Percentiles rank a stretch among this genome's conserved stretches.
Evolutionary conservation across 345 rosid species (phyloP).

Genomic region (Salix brachista): DNA sequence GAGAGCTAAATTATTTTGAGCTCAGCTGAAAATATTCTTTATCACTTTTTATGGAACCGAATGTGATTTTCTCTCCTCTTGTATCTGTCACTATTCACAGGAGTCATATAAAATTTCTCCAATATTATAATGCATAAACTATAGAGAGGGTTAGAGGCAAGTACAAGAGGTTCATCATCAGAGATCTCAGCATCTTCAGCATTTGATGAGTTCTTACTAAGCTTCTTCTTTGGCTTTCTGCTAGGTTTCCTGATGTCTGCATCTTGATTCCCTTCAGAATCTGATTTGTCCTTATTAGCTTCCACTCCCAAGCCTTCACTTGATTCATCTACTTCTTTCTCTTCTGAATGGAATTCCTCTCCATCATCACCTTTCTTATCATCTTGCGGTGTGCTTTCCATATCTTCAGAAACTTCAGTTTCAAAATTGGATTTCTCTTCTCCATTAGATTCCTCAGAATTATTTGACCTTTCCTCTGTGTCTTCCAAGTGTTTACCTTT

Average conservation of each 20-base stretch:
- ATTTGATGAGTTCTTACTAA: slow-evolving; percentile 14
- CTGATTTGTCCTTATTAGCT: slow-evolving; percentile 34
- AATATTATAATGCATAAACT: neutral
- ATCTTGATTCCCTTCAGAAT: slow-evolving; percentile 41
- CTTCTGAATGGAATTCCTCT: slow-evolving; percentile 34
- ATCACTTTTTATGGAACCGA: too few species aligned
- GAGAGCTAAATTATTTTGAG: too few species aligned
- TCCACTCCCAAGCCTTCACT: slow-evolving; percentile 38
- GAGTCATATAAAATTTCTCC: too few species aligned
- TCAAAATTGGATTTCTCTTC: slow-evolving; percentile 45
- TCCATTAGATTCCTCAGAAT: slow-evolving; percentile 38
- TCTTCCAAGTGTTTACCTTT: slow-evolving; percentile 35
- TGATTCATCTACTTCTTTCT: slow-evolving; percentile 34
- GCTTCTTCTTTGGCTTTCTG: slow-evolving; percentile 23
- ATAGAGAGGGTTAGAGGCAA: slow-evolving; percentile 15
- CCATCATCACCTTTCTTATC: slow-evolving; percentile 25
- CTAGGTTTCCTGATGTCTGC: slow-evolving; percentile 25
- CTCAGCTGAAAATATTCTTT: too few species aligned
- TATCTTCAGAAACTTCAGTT: slow-evolving; percentile 29
- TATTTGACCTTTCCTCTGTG: slow-evolving; percentile 27
- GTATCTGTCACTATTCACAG: too few species aligned
- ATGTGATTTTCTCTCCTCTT: too few species aligned
- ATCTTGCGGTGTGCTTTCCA: slow-evolving; percentile 27
- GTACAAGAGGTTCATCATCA: slow-evolving; percentile 94
- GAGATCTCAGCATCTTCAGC: slow-evolving; percentile 52